These are phyloP conservation scores for Hyaloscypha variabilis DNA, from an alignment of 495 filamentous ascomycete species.

Conservation along the genomic window DNA sequence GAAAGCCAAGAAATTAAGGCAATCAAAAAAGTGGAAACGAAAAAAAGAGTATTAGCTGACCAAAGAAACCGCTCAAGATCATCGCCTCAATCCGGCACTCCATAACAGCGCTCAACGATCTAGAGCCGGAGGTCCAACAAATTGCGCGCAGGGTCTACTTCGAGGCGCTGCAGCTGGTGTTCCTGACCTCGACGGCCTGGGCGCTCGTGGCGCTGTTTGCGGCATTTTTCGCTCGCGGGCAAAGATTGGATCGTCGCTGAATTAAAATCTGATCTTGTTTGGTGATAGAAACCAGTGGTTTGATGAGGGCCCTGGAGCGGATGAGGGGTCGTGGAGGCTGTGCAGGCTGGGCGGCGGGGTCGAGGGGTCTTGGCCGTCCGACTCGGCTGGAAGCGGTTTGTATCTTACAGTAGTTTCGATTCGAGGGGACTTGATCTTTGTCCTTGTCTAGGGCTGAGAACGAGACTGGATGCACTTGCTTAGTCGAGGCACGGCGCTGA, in stretches of 20 bases:
- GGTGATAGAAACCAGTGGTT: neutral
- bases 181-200: slow-evolving; percentile 54
- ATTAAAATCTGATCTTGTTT: neutral
- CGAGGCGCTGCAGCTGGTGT: slow-evolving; percentile 56
- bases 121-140: slow-evolving; percentile 62
- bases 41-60: neutral
- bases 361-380: no score
- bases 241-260: slow-evolving; percentile 17
- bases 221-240: slow-evolving; percentile 20
- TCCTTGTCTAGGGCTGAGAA: neutral
- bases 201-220: slow-evolving; percentile 54
- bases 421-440: no score
- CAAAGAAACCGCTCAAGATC: slow-evolving; percentile 39
- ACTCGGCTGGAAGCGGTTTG: neutral
- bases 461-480: neutral
- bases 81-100: slow-evolving; percentile 66
- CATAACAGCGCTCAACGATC: slow-evolving; percentile 51
- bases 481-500: neutral
- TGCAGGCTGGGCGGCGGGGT: neutral
- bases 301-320: neutral
- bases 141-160: slow-evolving; percentile 63
- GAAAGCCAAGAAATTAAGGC: no score
- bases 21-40: neutral
- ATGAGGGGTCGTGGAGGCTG: neutral
- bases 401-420: no score